Base-by-base conservation (phyloP, 2,329 filamentous ascomycete species). In the Periconia sp. region DNA sequence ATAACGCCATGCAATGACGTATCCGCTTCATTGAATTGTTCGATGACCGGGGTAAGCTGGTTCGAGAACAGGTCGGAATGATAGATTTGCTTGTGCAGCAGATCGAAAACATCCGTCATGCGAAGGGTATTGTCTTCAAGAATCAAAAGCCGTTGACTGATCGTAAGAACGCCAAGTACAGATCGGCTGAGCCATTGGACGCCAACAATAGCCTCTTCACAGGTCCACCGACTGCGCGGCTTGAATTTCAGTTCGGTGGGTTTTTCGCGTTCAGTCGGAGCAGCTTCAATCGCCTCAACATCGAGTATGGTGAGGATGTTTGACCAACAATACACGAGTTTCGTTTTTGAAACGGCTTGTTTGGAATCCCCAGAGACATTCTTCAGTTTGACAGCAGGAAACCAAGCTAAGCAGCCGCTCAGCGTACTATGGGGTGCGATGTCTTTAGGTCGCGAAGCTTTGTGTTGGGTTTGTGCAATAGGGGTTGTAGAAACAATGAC, bases 401-500 rank as follows among this genome's bases (percentile, higher is more conserved):
- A 99, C 94, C 94, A 99, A 33, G 94, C 92, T 47, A 99, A 76
- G 64, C 93, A 96, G 2, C 93, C 95, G 47, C 90, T 97, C 82
- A 99, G 87, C 17, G 93, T 87, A 68, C 92, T 91, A 70, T 99
- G 93, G 1, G 91, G 90, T 27, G 86, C 86, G 10, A 97, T 85
- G 60, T 97, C 93, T 69, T 95, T 97, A 3, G 94, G 93, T 23
- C 94, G 83, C 2, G 91, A 86, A 18, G 91, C 87, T 75, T 99
- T 99, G 74, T 97, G 90, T 69, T 99, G 94, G 1, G 94, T 99
- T 71, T 97, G 92, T 3, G 95, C 94, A 35, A 97, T 83, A 0
- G 94, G 94, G 0, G 93, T 99, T 0, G 94, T 99, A 0, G 95
- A 99, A 13, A 99, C 94, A 63, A 99, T 92, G 37, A 99, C 94